Percentiles rank a stretch among this genome's conserved stretches.
Conservation (phyloP, 257 asterid species). For the Mitragyna speciosa region DNA sequence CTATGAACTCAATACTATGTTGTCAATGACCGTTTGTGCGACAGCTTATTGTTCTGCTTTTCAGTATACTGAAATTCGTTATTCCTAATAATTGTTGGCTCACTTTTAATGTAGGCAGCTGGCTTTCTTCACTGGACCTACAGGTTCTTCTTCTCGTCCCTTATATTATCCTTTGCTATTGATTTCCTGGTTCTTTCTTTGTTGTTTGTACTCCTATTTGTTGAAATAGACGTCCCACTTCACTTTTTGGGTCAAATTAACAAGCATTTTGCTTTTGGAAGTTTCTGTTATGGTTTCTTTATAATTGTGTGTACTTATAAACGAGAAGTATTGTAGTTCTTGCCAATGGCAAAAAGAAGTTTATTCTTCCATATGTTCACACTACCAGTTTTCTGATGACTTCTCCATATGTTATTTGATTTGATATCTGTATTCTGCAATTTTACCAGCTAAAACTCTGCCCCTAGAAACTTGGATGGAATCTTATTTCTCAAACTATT, state of each 20-base stretch:
- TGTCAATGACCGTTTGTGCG: neutral
- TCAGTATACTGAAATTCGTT: neutral
- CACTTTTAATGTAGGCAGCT: constrained; percentile 60
- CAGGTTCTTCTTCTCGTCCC: constrained; percentile 40
- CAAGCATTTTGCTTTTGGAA: neutral
- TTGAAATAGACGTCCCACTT: neutral
- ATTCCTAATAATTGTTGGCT: constrained; percentile 17
- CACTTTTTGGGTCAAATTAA: neutral
- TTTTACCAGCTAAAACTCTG: neutral
- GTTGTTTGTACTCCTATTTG: neutral
- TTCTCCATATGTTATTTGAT: neutral
- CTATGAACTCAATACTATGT: neutral
- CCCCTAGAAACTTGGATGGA: neutral
- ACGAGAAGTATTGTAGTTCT: no score
- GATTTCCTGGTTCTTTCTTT: neutral
- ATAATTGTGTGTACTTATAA: no score
- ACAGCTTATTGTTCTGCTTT: neutral
- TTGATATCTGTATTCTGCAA: neutral
- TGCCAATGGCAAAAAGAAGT: no score
- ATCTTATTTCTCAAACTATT: neutral
- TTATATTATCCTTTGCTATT: neutral
- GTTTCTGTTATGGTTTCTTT: neutral
- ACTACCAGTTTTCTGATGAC: neutral
- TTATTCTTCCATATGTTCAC: neutral
- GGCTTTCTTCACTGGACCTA: constrained; percentile 69